Conservation (phyloP, 108 stramenopile species). For the Aureococcus anophagefferens region DNA sequence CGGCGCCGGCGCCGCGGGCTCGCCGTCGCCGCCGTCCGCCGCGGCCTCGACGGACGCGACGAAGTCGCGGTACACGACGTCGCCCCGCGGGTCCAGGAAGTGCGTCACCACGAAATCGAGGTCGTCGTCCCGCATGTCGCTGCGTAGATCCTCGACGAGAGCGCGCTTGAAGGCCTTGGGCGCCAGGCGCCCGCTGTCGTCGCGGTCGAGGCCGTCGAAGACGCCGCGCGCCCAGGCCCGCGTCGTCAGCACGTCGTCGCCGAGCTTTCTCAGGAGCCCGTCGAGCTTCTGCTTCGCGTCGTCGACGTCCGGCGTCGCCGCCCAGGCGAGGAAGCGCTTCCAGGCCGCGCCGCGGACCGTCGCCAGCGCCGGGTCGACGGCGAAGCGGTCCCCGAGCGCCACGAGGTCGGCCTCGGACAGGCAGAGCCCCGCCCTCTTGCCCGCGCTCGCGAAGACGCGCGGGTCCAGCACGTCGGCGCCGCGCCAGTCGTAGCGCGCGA, state of each 20-base stretch:
- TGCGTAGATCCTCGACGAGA: not conserved
- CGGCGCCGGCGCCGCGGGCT: not conserved
- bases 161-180: not conserved
- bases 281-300: not conserved
- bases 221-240: not conserved
- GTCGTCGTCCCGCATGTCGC: not conserved
- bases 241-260: not conserved
- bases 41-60: not conserved
- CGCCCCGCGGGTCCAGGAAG: not conserved
- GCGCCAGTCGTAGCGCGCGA: constrained; percentile 23
- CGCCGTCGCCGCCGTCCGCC: not conserved
- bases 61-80: constrained; percentile 2
- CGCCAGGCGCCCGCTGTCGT: not conserved
- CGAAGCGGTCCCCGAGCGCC: constrained; percentile 1
- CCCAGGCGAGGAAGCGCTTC: constrained; percentile 9
- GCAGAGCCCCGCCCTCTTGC: constrained; percentile 9
- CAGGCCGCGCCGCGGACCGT: not conserved
- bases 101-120: not conserved
- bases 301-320: not conserved
- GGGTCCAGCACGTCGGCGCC: not conserved
- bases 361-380: too few relatives aligned
- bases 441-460: constrained; percentile 3
- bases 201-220: constrained; percentile 7
- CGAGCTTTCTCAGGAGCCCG: not conserved
- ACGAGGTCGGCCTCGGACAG: constrained; percentile 16